A percentile compares a stretch with the other conserved stretches of the same genome.
Evolutionary conservation across 2,329 filamentous ascomycete genomes (phyloP).

Genomic region (Didymella pinodella): DNA sequence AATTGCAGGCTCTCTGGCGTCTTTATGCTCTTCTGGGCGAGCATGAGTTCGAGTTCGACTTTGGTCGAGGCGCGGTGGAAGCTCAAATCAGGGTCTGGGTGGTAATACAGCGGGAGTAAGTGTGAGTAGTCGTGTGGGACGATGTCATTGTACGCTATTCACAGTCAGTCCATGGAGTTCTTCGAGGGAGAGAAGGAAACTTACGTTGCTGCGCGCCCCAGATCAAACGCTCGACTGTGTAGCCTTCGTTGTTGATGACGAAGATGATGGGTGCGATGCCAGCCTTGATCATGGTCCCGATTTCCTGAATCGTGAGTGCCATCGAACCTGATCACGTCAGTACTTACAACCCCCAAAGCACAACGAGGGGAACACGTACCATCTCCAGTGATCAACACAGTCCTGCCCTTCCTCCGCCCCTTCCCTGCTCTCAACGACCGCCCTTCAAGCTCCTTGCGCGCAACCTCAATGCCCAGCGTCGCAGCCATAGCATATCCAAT

Average conservation of each 20-base stretch:
- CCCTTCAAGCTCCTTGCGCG: constrained; percentile 57
- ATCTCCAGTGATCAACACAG: constrained; percentile 68
- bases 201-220: constrained; percentile 53
- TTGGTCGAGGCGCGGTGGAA: constrained; percentile 52
- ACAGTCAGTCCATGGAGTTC: neutral
- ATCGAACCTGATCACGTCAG: constrained; percentile 55
- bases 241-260: constrained; percentile 58
- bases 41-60: constrained; percentile 48
- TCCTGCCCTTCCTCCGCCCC: constrained; percentile 42
- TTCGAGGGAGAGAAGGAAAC: constrained; percentile 2
- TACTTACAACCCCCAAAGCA: neutral
- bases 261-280: constrained; percentile 51
- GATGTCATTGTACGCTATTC: constrained; percentile 51
- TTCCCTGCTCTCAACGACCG: neutral
- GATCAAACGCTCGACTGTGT: constrained; percentile 58
- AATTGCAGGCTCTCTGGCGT: constrained; percentile 49
- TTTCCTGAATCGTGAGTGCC: constrained; percentile 71
- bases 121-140: constrained; percentile 51
- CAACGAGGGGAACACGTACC: constrained; percentile 45
- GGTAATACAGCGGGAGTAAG: constrained; percentile 53
- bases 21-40: constrained; percentile 41
- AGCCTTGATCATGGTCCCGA: constrained; percentile 67
- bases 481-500: constrained; percentile 56
- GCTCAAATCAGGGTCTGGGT: constrained; percentile 36
- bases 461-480: constrained; percentile 55